These are phyloP conservation scores for Venturia carpophila DNA, from an alignment of 2,329 filamentous ascomycete genomes.

Conservation along the genomic window DNA sequence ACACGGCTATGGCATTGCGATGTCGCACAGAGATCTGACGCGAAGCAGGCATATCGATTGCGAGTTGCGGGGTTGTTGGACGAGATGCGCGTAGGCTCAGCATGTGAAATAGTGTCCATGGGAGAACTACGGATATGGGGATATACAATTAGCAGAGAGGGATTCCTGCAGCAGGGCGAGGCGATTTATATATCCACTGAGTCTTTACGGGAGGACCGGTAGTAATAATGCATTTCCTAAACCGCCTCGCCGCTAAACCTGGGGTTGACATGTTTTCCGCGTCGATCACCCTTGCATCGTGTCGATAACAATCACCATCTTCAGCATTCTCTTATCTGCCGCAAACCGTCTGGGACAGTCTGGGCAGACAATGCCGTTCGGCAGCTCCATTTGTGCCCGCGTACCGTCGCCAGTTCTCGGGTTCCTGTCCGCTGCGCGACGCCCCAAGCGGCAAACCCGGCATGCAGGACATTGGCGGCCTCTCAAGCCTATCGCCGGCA, in stretches of 20 bases:
- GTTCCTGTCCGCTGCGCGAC: neutral
- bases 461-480: neutral
- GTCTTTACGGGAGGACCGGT: neutral
- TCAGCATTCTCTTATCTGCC: conserved; percentile 1
- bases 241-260: neutral
- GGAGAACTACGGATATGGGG: neutral
- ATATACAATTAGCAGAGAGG: neutral
- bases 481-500: neutral
- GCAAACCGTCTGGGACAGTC: too few relatives aligned
- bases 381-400: neutral
- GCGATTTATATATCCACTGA: neutral
- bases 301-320: neutral
- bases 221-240: conserved; percentile 2
- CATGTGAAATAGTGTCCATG: neutral
- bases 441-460: neutral
- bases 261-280: neutral
- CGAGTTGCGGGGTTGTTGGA: neutral
- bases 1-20: neutral
- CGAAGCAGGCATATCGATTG: conserved; percentile 8
- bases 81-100: neutral
- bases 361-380: too few relatives aligned
- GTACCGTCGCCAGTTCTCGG: neutral
- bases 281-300: neutral
- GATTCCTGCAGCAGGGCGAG: neutral
- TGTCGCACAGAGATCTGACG: neutral